A percentile compares a stretch with the other conserved stretches of the same genome.
phyloP scores from a whole-genome alignment of 2,329 filamentous ascomycete species.

The Aspergillus ochraceus region DNA sequence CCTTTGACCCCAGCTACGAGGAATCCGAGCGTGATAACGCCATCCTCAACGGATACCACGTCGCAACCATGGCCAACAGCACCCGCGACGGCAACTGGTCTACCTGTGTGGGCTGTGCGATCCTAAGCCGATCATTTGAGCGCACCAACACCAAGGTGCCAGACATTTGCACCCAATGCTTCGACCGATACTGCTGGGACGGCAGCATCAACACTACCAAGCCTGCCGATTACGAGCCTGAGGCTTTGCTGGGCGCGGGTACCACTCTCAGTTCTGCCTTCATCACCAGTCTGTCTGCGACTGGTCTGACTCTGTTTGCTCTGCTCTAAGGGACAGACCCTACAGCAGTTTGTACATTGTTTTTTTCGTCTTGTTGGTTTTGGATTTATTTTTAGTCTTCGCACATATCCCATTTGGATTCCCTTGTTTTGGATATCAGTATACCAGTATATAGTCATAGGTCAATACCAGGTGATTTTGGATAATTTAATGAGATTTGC shows the following conservation, averaged over 20 bases:
- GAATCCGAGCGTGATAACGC: slow-evolving; percentile 69
- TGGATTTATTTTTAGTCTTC: background rate
- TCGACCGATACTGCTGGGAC: slow-evolving; percentile 84
- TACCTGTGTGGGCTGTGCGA: slow-evolving; percentile 79
- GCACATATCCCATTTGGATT: background rate
- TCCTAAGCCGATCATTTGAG: slow-evolving; percentile 70
- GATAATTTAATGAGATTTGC: background rate
- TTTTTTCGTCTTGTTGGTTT: background rate
- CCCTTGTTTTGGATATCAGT: background rate
- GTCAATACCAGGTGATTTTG: background rate
- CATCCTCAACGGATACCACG: slow-evolving; percentile 82
- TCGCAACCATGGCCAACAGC: slow-evolving; percentile 76
- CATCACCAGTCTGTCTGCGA: background rate
- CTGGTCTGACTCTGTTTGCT: slow-evolving; percentile 1
- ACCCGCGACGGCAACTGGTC: slow-evolving; percentile 73
- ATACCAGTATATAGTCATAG: background rate
- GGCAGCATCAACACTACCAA: slow-evolving; percentile 56
- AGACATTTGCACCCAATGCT: slow-evolving; percentile 70
- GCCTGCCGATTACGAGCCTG: slow-evolving; percentile 45
- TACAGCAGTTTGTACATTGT: background rate
- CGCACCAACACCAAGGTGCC: slow-evolving; percentile 69
- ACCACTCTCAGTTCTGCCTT: background rate
- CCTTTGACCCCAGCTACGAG: slow-evolving; percentile 67
- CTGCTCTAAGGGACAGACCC: background rate
- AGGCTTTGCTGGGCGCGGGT: slow-evolving; percentile 7